Evolutionary conservation across 495 filamentous ascomycete genomes (phyloP).

Genomic region (Aspergillus biplanus): DNA sequence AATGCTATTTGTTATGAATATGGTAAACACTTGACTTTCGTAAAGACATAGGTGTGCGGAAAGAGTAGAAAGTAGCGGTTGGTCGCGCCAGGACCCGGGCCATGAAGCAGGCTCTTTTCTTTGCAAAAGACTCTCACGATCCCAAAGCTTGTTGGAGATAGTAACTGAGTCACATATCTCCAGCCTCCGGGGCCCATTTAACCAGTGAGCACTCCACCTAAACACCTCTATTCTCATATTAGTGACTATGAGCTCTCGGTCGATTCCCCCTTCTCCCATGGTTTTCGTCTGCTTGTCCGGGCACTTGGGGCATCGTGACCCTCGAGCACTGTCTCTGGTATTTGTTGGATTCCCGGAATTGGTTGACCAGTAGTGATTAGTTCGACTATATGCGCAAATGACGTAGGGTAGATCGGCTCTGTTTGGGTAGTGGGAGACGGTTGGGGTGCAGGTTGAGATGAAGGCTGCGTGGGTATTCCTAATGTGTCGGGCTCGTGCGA

Average conservation of each 20-base stretch:
- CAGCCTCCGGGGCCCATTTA: too few species aligned
- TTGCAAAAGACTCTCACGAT: too few species aligned
- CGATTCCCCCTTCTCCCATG: conserved; percentile 69
- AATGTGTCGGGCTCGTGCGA: conserved; percentile 7
- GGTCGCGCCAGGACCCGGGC: too few species aligned
- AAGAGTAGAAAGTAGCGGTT: too few species aligned
- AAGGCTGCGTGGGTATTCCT: background rate
- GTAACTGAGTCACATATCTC: too few species aligned
- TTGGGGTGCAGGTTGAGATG: conserved; percentile 3
- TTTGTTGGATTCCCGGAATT: conserved; percentile 87
- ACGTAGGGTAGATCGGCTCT: conserved; percentile 74
- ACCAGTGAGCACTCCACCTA: too few species aligned
- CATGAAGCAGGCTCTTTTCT: too few species aligned
- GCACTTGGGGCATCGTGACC: conserved; percentile 60
- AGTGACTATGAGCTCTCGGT: conserved; percentile 12
- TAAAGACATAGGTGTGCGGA: too few species aligned
- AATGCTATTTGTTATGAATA: conserved; percentile 25
- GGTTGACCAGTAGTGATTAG: conserved; percentile 82
- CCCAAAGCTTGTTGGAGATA: too few species aligned
- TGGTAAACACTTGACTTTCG: conserved; percentile 3
- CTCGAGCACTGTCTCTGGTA: conserved; percentile 78
- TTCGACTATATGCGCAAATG: conserved; percentile 87
- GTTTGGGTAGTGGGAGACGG: conserved; percentile 8
- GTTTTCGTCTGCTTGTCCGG: conserved; percentile 65
- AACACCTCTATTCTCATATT: too few species aligned